Evolutionary conservation across 352 stramenopile genomes (phyloP).

Genomic region (Blastocystis sp.): DNA sequence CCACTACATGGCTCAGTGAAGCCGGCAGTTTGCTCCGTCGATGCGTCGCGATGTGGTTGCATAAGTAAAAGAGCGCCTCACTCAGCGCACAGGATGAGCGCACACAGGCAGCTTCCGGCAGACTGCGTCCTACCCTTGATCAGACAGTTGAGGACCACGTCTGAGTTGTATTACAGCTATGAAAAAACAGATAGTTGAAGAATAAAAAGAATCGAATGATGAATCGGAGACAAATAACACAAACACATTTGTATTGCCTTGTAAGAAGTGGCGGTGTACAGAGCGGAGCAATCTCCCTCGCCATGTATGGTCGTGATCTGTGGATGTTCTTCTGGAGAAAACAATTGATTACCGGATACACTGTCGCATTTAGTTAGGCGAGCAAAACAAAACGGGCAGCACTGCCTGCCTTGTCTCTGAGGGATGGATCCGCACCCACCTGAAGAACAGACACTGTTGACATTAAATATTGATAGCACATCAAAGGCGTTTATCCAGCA

Average conservation of each 20-base stretch:
- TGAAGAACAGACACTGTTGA: neutral
- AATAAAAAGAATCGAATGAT: slow-evolving; percentile 9
- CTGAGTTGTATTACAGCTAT: no score
- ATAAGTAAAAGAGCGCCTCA: neutral
- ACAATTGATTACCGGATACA: neutral
- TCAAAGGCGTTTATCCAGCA: neutral
- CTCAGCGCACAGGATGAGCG: neutral
- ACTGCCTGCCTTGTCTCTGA: neutral
- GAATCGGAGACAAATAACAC: no score
- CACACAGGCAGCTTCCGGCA: neutral
- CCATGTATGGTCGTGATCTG: neutral
- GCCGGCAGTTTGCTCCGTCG: neutral
- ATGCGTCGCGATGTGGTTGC: neutral
- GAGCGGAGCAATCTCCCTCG: neutral
- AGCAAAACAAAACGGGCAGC: no score
- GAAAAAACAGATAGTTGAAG: neutral
- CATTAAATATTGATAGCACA: neutral
- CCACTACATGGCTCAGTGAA: neutral
- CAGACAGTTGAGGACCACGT: neutral
- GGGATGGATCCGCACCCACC: neutral
- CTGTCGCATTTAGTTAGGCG: no score
- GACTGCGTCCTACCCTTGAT: neutral
- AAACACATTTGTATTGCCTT: no score
- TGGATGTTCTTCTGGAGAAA: neutral
- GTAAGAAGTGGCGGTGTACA: neutral